These are phyloP conservation scores for Cladosporium sp. DNA, from an alignment of 2,329 filamentous ascomycete genomes.

Conservation along the genomic window DNA sequence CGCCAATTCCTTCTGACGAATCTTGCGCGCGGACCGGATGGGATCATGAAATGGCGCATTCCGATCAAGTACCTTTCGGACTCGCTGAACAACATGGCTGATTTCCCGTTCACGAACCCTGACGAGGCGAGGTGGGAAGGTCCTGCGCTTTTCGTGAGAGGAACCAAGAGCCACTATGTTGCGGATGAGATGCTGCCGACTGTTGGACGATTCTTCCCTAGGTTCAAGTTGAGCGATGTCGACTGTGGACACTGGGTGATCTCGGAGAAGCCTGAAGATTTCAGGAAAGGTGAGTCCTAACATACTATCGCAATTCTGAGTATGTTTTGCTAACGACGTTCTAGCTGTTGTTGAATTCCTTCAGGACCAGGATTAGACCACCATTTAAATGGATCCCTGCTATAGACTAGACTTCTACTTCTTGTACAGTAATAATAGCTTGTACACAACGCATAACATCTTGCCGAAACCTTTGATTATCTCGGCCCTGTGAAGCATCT, in stretches of 20 bases:
- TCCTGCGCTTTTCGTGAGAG: slow-evolving; percentile 74
- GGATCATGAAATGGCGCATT: slow-evolving; percentile 69
- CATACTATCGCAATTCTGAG: not conserved
- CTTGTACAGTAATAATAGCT: not conserved
- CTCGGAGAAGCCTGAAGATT: slow-evolving; percentile 78
- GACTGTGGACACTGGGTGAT: slow-evolving; percentile 85
- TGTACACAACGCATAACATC: not conserved
- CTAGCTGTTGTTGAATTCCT: slow-evolving; percentile 63
- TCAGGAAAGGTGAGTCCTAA: slow-evolving; percentile 59
- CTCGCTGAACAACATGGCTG: slow-evolving; percentile 70
- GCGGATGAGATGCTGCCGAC: slow-evolving; percentile 75
- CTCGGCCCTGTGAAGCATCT: too few species aligned
- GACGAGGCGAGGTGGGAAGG: slow-evolving; percentile 66
- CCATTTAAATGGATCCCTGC: not conserved
- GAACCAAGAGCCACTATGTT: slow-evolving; percentile 73
- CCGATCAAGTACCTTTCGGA: slow-evolving; percentile 68
- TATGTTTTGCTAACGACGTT: slow-evolving; percentile 13
- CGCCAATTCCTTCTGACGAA: slow-evolving; percentile 92
- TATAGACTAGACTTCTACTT: not conserved
- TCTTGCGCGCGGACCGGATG: slow-evolving; percentile 56
- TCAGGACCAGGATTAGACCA: slow-evolving; percentile 43
- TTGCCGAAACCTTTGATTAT: not conserved
- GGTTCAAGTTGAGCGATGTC: slow-evolving; percentile 68
- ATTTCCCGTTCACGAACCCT: slow-evolving; percentile 81
- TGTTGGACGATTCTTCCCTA: slow-evolving; percentile 77